Evolutionary conservation across 495 filamentous ascomycete genomes (phyloP).

Genomic region (Trichocladium uniseriatum): DNA sequence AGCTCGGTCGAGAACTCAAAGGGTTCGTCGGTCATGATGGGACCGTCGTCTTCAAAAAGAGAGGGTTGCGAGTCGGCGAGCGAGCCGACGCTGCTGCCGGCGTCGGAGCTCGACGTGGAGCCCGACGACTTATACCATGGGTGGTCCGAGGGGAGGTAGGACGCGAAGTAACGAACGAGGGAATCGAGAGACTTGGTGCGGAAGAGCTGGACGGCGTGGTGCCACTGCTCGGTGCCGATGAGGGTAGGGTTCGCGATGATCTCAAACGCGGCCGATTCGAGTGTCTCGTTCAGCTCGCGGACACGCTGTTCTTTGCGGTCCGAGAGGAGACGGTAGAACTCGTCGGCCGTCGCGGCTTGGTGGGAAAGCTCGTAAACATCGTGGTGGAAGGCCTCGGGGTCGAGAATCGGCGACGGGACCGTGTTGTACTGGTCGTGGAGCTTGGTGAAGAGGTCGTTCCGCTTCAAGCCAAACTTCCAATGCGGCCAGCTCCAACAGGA

Average conservation of each 20-base stretch:
- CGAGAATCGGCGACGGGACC: conserved; percentile 27
- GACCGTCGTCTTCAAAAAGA: conserved; percentile 30
- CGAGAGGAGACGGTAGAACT: conserved; percentile 38
- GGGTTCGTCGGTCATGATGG: conserved; percentile 37
- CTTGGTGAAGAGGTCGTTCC: conserved; percentile 30
- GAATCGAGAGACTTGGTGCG: conserved; percentile 43
- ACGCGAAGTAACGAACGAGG: conserved; percentile 43
- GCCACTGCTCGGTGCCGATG: conserved; percentile 43
- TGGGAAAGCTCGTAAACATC: conserved; percentile 40
- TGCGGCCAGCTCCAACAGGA: conserved; percentile 36
- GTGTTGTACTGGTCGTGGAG: conserved; percentile 38
- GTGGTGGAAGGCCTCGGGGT: conserved; percentile 34
- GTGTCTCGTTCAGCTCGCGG: conserved; percentile 36
- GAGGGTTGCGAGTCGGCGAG: conserved; percentile 15
- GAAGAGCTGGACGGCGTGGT: conserved; percentile 42
- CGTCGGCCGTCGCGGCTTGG: conserved; percentile 30
- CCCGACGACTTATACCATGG: conserved; percentile 25
- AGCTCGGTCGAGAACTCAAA: conserved; percentile 22
- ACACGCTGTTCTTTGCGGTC: conserved; percentile 40
- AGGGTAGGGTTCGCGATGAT: conserved; percentile 43
- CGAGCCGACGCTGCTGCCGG: conserved; percentile 21
- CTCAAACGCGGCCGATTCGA: conserved; percentile 42
- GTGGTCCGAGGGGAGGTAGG: conserved; percentile 39
- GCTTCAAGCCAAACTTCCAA: conserved; percentile 41
- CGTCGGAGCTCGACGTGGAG: conserved; percentile 20